Evolutionary conservation across 2,329 filamentous ascomycete genomes (phyloP).

Genomic region (Kalmusia sp.): DNA sequence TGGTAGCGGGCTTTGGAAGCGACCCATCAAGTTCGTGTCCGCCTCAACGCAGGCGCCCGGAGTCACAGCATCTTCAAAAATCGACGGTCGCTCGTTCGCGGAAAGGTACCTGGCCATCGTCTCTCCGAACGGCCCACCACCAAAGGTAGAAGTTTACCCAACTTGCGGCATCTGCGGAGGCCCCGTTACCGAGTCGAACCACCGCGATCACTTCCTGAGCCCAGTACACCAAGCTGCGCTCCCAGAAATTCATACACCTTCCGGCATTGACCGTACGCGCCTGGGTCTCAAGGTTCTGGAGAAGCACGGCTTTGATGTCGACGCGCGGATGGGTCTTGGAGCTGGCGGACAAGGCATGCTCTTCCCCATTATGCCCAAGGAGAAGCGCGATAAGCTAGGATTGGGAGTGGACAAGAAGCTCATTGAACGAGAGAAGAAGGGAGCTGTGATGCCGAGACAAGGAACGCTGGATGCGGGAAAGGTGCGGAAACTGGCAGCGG

Average conservation of each 20-base stretch:
- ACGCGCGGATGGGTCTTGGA: constrained; percentile 75
- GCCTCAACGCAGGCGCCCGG: constrained; percentile 46
- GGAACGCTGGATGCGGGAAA: constrained; percentile 71
- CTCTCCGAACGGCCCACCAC: constrained; percentile 53
- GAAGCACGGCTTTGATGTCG: constrained; percentile 76
- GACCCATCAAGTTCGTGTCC: constrained; percentile 66
- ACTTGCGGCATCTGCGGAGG: constrained; percentile 46
- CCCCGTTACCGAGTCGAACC: constrained; percentile 34
- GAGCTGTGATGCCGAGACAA: constrained; percentile 38
- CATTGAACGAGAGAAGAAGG: constrained; percentile 50
- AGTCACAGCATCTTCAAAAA: constrained; percentile 38
- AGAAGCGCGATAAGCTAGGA: constrained; percentile 78
- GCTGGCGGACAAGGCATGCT: constrained; percentile 72
- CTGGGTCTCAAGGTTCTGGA: constrained; percentile 73
- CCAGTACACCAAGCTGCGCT: constrained; percentile 76
- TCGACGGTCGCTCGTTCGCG: constrained; percentile 59
- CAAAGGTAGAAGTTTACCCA: constrained; percentile 27
- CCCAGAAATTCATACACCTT: constrained; percentile 74
- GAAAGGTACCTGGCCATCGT: constrained; percentile 74
- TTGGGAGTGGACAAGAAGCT: constrained; percentile 64
- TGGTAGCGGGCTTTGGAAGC: constrained; percentile 65
- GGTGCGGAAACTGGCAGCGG: constrained; percentile 66
- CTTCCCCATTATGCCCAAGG: constrained; percentile 74
- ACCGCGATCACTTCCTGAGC: constrained; percentile 60
- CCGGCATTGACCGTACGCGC: constrained; percentile 71